Conservation (phyloP, 208 protist genomes). For the Perkinsela sp. region DNA sequence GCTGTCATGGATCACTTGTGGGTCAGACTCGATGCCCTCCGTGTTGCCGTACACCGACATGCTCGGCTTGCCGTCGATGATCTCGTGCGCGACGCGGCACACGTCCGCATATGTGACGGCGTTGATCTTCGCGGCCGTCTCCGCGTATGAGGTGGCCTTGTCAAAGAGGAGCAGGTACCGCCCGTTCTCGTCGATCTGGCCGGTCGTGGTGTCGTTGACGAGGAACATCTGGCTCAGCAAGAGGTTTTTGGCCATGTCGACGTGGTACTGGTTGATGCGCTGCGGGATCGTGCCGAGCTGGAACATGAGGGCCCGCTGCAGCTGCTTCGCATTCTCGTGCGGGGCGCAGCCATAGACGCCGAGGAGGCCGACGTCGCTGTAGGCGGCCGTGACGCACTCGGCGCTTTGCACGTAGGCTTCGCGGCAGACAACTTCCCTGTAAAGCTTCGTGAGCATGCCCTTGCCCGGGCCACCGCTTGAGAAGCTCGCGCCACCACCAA, state of each 20-base stretch:
- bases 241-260: slow-evolving; percentile 63
- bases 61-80: slow-evolving; percentile 24
- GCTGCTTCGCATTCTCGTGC: slow-evolving; percentile 25
- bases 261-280: slow-evolving; percentile 24
- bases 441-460: slow-evolving; percentile 66
- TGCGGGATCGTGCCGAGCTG: slow-evolving; percentile 40
- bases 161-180: slow-evolving; percentile 50
- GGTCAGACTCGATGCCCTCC: not conserved
- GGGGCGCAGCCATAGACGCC: slow-evolving; percentile 50
- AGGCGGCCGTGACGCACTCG: slow-evolving; percentile 66
- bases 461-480: slow-evolving; percentile 66
- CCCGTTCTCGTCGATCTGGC: slow-evolving; percentile 54
- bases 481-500: slow-evolving; percentile 61
- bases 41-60: slow-evolving; percentile 45
- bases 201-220: slow-evolving; percentile 35
- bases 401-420: slow-evolving; percentile 33
- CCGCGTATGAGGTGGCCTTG: slow-evolving; percentile 28
- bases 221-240: slow-evolving; percentile 45
- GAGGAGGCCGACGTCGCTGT: slow-evolving; percentile 49
- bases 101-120: slow-evolving; percentile 32
- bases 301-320: slow-evolving; percentile 36
- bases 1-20: not conserved
- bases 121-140: slow-evolving; percentile 24
- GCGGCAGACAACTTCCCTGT: slow-evolving; percentile 46
- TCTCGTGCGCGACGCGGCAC: slow-evolving; percentile 18